These are phyloP conservation scores for Tetrapisispora fleetii DNA, from an alignment of 805 yeast genomes.

Conservation along the genomic window DNA sequence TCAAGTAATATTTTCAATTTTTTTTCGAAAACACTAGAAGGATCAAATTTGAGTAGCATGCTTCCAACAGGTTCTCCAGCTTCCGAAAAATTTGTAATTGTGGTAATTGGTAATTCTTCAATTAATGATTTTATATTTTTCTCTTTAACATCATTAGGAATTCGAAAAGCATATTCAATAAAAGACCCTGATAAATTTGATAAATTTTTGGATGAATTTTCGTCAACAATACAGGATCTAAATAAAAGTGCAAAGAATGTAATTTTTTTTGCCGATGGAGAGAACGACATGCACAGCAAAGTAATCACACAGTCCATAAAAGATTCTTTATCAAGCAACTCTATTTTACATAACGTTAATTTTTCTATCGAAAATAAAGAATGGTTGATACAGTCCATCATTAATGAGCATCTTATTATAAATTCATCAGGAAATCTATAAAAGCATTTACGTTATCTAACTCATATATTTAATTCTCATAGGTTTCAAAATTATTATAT, in stretches of 20 bases:
- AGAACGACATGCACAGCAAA: neutral
- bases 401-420: slow-evolving; percentile 13
- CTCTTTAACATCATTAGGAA: slow-evolving; percentile 19
- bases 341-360: neutral
- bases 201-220: neutral
- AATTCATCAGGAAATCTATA: neutral
- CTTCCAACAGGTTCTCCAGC: neutral
- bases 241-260: neutral
- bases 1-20: slow-evolving; percentile 41
- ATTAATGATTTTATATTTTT: slow-evolving; percentile 21
- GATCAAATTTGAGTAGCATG: slow-evolving; percentile 4
- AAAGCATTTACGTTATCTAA: neutral
- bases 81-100: slow-evolving; percentile 27
- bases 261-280: neutral
- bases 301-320: slow-evolving; percentile 1
- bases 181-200: neutral
- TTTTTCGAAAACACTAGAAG: slow-evolving; percentile 31
- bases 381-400: slow-evolving; percentile 27
- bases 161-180: slow-evolving; percentile 7
- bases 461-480: neutral
- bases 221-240: neutral
- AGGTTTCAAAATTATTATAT: neutral
- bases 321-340: neutral
- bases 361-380: slow-evolving; percentile 23
- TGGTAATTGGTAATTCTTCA: slow-evolving; percentile 29